Evolutionary conservation across 305 asterid genomes (phyloP).

Genomic region (Fraxinus sp.): DNA sequence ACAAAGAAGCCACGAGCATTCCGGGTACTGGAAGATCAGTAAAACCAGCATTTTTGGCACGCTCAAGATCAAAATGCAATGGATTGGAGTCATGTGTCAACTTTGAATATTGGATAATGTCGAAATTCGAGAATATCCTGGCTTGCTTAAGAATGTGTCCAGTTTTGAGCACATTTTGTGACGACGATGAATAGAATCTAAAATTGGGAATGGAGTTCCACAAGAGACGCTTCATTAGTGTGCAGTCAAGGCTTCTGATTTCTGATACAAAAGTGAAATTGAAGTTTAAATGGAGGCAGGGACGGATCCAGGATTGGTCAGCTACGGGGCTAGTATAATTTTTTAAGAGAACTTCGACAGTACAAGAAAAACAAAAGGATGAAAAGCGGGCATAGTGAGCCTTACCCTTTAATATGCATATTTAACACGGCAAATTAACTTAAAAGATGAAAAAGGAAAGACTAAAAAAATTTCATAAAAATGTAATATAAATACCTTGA

Average conservation of each 20-base stretch:
- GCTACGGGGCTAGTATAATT: neutral
- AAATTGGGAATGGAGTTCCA: slow-evolving; percentile 15
- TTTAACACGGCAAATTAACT: neutral
- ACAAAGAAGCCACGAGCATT: slow-evolving; percentile 63
- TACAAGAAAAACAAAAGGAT: neutral
- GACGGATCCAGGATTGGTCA: neutral
- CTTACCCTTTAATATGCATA: neutral
- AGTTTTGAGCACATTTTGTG: slow-evolving; percentile 30
- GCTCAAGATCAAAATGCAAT: slow-evolving; percentile 52
- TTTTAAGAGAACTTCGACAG: neutral
- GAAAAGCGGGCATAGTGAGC: neutral
- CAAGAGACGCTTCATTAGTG: slow-evolving; percentile 25
- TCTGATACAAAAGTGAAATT: neutral
- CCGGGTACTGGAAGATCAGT: slow-evolving; percentile 50
- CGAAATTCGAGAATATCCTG: slow-evolving; percentile 41
- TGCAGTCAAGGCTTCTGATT: neutral
- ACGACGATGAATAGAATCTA: slow-evolving; percentile 27
- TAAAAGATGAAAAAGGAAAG: neutral
- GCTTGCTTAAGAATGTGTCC: slow-evolving; percentile 50
- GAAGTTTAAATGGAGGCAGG: neutral
- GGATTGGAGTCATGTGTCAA: slow-evolving; percentile 63
- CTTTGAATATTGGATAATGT: slow-evolving; percentile 53
- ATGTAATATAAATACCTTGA: neutral
- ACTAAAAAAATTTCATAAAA: neutral
- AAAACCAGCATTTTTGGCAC: slow-evolving; percentile 58